Conservation (phyloP, 164 flowering plant species). For the Tetracentron sinense region DNA sequence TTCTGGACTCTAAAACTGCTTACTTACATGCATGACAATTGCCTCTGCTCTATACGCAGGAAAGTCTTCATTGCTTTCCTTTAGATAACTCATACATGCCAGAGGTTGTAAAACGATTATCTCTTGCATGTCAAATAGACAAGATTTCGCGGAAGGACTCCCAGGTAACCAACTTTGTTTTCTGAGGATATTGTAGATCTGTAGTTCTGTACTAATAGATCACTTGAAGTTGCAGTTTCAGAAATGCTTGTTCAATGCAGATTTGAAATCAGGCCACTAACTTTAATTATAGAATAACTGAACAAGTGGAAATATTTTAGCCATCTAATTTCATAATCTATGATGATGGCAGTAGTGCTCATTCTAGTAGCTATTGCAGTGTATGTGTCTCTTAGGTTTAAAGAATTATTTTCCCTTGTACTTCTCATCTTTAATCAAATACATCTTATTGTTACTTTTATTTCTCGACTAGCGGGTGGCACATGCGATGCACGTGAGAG, state of each 20-base stretch:
- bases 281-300: background rate
- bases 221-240: background rate
- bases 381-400: no score
- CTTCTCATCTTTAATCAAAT: no score
- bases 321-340: no score
- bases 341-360: no score
- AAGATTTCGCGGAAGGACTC: conserved; percentile 63
- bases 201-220: background rate
- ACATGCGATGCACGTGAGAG: no score
- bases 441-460: no score
- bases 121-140: conserved; percentile 94
- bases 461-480: no score
- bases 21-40: background rate
- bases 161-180: conserved; percentile 45
- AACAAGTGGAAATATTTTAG: no score
- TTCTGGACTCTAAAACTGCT: background rate
- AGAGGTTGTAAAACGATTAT: conserved; percentile 64
- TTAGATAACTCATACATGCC: conserved; percentile 77
- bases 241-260: background rate
- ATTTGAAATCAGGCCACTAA: background rate
- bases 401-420: no score
- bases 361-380: no score
- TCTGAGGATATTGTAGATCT: background rate
- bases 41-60: conserved; percentile 38
- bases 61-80: conserved; percentile 75